Conservation (phyloP, 2,329 filamentous ascomycete genomes). For the Fusarium pseudoanthophilum region DNA sequence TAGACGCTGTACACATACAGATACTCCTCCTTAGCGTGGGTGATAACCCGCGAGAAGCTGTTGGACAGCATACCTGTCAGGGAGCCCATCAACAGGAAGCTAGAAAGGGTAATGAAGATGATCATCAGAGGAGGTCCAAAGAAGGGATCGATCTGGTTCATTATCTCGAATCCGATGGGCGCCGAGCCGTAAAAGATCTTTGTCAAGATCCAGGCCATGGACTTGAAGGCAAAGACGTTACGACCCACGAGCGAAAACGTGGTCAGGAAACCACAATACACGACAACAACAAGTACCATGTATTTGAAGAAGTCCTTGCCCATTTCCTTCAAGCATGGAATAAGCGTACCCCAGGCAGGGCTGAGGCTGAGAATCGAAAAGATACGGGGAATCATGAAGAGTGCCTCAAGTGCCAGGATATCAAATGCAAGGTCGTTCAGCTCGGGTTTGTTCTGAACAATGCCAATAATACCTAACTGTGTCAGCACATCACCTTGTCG, state of each 20-base stretch:
- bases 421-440: conserved; percentile 87
- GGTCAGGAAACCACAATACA: conserved; percentile 90
- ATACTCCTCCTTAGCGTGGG: conserved; percentile 77
- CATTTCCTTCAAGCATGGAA: conserved; percentile 94
- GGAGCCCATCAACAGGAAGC: conserved; percentile 81
- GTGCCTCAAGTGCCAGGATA: conserved; percentile 85
- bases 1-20: conserved; percentile 78
- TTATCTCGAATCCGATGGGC: conserved; percentile 77
- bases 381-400: conserved; percentile 90
- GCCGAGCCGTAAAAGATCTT: conserved; percentile 85
- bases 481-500: conserved; percentile 1
- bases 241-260: conserved; percentile 85
- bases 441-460: conserved; percentile 63
- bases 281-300: conserved; percentile 79
- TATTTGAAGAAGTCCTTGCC: conserved; percentile 92
- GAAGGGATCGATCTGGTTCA: conserved; percentile 67
- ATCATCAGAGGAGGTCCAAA: conserved; percentile 73
- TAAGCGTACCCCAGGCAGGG: conserved; percentile 89
- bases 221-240: conserved; percentile 69
- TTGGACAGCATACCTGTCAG: conserved; percentile 83
- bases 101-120: conserved; percentile 80
- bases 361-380: conserved; percentile 88
- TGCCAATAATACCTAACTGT: conserved; percentile 47
- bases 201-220: conserved; percentile 81
- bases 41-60: conserved; percentile 74